Evolutionary conservation across 495 filamentous ascomycete genomes (phyloP).

Genomic region (Pyrenula aspistea): DNA sequence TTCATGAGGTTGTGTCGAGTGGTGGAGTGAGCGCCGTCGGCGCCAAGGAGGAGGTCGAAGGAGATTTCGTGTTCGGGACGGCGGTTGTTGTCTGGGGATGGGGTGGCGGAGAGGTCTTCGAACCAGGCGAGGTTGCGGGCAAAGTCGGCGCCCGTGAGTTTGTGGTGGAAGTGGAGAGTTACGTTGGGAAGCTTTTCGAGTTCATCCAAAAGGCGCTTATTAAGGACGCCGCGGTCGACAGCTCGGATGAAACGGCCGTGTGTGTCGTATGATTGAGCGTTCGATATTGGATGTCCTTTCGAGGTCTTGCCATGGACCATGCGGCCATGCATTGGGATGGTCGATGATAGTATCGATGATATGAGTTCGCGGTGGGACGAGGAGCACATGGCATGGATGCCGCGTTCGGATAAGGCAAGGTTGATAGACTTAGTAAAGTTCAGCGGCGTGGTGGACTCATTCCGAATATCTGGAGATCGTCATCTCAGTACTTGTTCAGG

Average conservation of each 20-base stretch:
- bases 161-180: constrained; percentile 81
- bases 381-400: constrained; percentile 73
- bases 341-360: constrained; percentile 56
- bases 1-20: constrained; percentile 91
- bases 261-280: constrained; percentile 78
- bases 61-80: constrained; percentile 50
- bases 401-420: constrained; percentile 83
- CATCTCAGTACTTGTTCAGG: not conserved
- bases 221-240: constrained; percentile 69
- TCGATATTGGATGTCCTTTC: constrained; percentile 56
- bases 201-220: constrained; percentile 76
- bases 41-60: constrained; percentile 93
- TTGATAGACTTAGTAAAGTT: constrained; percentile 99
- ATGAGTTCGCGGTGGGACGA: constrained; percentile 52
- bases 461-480: constrained; percentile 59
- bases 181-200: constrained; percentile 76
- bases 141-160: constrained; percentile 80
- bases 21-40: constrained; percentile 89
- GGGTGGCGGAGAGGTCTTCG: constrained; percentile 36
- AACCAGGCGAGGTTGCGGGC: constrained; percentile 74
- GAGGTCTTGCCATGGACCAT: constrained; percentile 81
- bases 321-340: constrained; percentile 90
- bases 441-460: constrained; percentile 69
- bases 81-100: constrained; percentile 13
- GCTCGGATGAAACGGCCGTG: constrained; percentile 70